Evolutionary conservation across 805 yeast species (phyloP).

Genomic region (Sugiyamaella marilandica): DNA sequence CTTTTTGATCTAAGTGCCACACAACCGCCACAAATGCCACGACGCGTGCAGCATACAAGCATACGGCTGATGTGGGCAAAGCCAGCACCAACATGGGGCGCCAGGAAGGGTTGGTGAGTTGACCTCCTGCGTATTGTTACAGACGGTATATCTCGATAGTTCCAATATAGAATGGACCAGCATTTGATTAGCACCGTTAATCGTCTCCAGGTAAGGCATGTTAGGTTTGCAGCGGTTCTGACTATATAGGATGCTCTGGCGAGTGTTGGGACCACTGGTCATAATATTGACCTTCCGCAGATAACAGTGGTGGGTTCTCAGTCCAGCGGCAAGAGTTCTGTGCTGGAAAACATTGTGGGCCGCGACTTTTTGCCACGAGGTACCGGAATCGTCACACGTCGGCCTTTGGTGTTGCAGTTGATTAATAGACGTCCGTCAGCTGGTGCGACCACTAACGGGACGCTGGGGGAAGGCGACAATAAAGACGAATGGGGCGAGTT

Average conservation of each 20-base stretch:
- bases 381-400: constrained; percentile 86
- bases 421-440: constrained; percentile 56
- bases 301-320: constrained; percentile 91
- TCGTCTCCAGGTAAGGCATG: constrained; percentile 45
- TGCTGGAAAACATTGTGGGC: constrained; percentile 85
- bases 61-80: too few species aligned
- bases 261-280: constrained; percentile 82
- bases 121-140: too few species aligned
- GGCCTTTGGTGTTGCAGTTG: constrained; percentile 77
- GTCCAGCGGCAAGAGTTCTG: constrained; percentile 85
- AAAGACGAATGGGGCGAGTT: constrained; percentile 93
- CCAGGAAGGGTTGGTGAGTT: too few species aligned
- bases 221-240: too few species aligned
- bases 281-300: constrained; percentile 82
- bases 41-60: too few species aligned
- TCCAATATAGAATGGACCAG: constrained; percentile 58
- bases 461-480: constrained; percentile 20
- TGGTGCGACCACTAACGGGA: constrained; percentile 13
- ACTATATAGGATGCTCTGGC: constrained; percentile 73
- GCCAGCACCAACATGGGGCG: too few species aligned
- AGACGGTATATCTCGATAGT: not conserved
- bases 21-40: too few species aligned
- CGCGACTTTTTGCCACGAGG: constrained; percentile 87
- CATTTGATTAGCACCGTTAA: constrained; percentile 77
- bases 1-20: too few species aligned